Base-by-base conservation (phyloP, 352 stramenopile species). In the Phytopythium aichiense region DNA sequence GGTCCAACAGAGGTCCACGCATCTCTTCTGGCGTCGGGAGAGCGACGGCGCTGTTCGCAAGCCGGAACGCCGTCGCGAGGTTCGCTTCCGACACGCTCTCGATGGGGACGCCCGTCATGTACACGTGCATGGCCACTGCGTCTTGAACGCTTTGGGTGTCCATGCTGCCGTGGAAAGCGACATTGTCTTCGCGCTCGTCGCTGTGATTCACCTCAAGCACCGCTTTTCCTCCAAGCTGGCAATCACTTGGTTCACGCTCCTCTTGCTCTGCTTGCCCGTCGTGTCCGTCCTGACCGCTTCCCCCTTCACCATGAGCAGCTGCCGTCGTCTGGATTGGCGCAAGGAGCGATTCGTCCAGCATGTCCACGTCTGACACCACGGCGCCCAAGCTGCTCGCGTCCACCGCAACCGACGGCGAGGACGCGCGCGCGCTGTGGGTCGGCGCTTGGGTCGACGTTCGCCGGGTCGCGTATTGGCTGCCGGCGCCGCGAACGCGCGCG, bases 51-150 rank as follows among this genome's bases (percentile, higher is more conserved):
- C 22, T n/a, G n/a, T 20, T 25, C 2, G 42, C 46, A 11, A 61
- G 33, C 15, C 28, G 49, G 46, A 75, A 61, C 23, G 61, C 64
- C 12, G 40, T 56, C 11, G 45, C 42, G n/a, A 78, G 37, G 22
- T 69, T 61, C 31, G 51, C 30, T 8, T 73, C 58, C 12, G 66
- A 58, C 1, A 63, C 57, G 49, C 54, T 33, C 7, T 8, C n/a
- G 23, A 69, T 56, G 15, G 63, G 46, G 12, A 58, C 22, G 37
- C 50, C 66, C 1, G 66, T 69, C 25, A 56, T 43, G 60, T 70
- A 74, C 18, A 74, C 63, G 63, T 74, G 65, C 60, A 77, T 71
- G 16, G 69, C 66, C 23, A 54, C 23, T 13, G 48, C 48, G 20
- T 54, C 48, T 35, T 35, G 48, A 18, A 42, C 30, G 22, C 31